Base-by-base conservation (phyloP, 202 grass and related monocot genomes). In the Sporobolus alterniflorus region DNA sequence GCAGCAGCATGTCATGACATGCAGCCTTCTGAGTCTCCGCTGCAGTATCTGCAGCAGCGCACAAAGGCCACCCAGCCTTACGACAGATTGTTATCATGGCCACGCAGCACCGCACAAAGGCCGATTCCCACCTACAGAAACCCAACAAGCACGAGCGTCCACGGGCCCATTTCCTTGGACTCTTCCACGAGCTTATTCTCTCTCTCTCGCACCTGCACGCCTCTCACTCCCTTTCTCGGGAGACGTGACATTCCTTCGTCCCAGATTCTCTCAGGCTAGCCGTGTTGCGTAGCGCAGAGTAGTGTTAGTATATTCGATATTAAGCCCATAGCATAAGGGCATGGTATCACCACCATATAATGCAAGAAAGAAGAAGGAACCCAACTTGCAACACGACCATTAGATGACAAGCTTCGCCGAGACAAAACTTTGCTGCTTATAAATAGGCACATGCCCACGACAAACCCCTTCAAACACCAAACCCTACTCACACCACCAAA, bases 61-160 rank as follows among this genome's bases (percentile, higher is more conserved):
- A n/a, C n/a, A n/a, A n/a, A n/a, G n/a, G n/a, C n/a, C n/a, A n/a
- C n/a, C n/a, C n/a, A n/a, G n/a, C n/a, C n/a, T n/a, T n/a, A n/a
- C n/a, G n/a, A 88, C 75, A 84, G 64, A 9, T 33, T 81, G 85
- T 85, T 85, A 89, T 89, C 87, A 85, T 89, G 77, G 71, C 82
- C 52, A 75, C 26, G 62, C 62, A 9, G 13, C 64, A 20, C 40
- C 72, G 57, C 26, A 42, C 26, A 44, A 64, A 76, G 51, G 67
- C 67, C 43, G 81, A 89, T 82, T 89, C 87, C 82, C 65, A 59
- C 71, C 67, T 72, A 74, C 78, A 55, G 69, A 69, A 85, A 84
- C 55, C 13, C 44, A 62, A 73, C 86, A 84, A 80, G 40, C 64
- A 26, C 81, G 78, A 87, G 65, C 71, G 71, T 91, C 84, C 80